Evolutionary conservation across 2,329 filamentous ascomycete species (phyloP), one percentile per base, ranked within the genome.

Genomic region (Emmonsiellopsis sp.): DNA sequence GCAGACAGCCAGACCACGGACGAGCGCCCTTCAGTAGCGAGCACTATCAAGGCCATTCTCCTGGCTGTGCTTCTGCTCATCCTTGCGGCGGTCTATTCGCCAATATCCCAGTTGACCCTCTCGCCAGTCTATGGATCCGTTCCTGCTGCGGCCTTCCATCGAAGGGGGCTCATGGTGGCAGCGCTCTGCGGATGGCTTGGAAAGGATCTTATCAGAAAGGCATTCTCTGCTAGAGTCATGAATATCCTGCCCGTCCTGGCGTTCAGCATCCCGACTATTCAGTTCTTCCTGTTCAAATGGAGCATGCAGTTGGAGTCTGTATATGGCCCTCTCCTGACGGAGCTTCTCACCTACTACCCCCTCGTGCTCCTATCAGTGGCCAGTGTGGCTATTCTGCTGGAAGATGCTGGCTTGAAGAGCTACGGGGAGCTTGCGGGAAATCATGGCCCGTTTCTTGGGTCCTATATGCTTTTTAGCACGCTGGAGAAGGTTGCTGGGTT

Each of bases 121-220:
- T 87, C 89, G 16, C 93, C 93, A 1, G 86, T 94, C 9, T 97
- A 94, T 70, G 93, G 93, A 51, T 83, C 85, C 13, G 87, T 95
- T 38, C 87, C 92, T 1, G 77, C 89, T 0, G 79, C 81, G 1
- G 76, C 85, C 59, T 86, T 85, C 68, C 92, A 96, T 67, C 73
- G 77, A 50, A 79, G 80, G 65, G 78, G 83, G 56, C 74, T 89
- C 57, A 83, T 83, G 61, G 73, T 80, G 3, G 83, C 82, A 31
- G 82, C 83, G 56, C 84, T 90, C 57, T 68, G 83, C 13, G 89
- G 89, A 35, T 88, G 88, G 80, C 79, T 87, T 7, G 77, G 79
- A 30, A 87, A 87, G 64, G 66, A 84, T 47, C 72, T 77, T 10
- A 65, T 73, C 7, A 66, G 69, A 55, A 67, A 62, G 55, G 83